These are phyloP conservation scores for Eutrema salsugineum DNA, from an alignment of 441 rosid genomes.

Conservation along the genomic window DNA sequence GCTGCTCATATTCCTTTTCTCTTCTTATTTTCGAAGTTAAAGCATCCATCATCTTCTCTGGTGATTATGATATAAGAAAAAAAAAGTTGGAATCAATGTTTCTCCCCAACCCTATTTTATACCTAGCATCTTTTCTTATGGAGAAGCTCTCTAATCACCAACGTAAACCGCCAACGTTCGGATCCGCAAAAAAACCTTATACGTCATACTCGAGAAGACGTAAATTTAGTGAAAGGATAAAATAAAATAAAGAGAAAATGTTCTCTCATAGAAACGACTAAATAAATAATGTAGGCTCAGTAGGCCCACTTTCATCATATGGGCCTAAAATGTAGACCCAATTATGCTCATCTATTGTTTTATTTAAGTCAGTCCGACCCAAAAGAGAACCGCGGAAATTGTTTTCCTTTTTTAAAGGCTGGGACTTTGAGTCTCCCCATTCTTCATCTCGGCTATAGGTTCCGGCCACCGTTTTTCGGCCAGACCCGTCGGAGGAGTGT, in stretches of 20 bases:
- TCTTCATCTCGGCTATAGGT: not conserved
- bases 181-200: too few relatives aligned
- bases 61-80: not conserved
- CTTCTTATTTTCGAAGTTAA: conserved; percentile 53
- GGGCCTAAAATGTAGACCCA: not conserved
- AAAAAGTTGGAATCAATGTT: not conserved
- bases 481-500: not conserved
- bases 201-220: too few relatives aligned
- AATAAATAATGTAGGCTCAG: too few relatives aligned
- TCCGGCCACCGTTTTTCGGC: conserved; percentile 1
- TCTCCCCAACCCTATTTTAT: not conserved
- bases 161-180: too few relatives aligned
- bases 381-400: not conserved
- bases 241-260: too few relatives aligned
- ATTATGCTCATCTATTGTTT: not conserved
- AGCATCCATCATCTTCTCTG: conserved; percentile 54
- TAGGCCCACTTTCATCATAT: not conserved
- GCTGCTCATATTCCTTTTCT: conserved; percentile 70
- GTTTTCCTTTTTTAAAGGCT: not conserved
- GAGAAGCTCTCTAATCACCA: not conserved
- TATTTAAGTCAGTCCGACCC: not conserved
- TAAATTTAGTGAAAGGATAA: not conserved
- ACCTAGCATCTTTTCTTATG: not conserved
- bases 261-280: too few relatives aligned
- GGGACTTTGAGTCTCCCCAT: not conserved